These are phyloP conservation scores for Lachnellula suecica DNA, from an alignment of 2,329 filamentous ascomycete genomes.

Conservation along the genomic window DNA sequence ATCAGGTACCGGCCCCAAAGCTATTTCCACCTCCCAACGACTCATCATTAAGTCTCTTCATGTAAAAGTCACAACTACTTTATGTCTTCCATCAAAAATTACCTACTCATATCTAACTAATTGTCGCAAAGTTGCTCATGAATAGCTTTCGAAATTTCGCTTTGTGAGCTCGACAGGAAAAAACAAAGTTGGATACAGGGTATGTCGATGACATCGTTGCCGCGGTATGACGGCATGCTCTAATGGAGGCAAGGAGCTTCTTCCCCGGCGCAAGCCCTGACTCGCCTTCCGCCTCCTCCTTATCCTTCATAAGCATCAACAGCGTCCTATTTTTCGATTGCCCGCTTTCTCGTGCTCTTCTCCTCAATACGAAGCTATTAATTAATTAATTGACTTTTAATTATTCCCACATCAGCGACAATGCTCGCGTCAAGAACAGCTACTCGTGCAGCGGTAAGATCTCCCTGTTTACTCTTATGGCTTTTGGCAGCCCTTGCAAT, in stretches of 20 bases:
- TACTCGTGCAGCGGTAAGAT: constrained; percentile 24
- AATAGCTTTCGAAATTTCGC: no score
- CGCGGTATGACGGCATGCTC: no score
- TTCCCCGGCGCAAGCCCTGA: no score
- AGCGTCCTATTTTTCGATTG: neutral
- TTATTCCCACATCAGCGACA: neutral
- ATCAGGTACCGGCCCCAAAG: neutral
- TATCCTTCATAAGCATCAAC: neutral
- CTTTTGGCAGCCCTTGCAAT: constrained; percentile 23
- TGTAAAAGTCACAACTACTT: neutral
- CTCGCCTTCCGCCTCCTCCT: neutral
- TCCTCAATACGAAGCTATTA: neutral
- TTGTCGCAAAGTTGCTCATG: no score
- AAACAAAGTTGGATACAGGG: no score
- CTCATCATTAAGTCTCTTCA: neutral
- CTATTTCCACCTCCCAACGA: neutral
- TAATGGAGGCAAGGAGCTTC: no score
- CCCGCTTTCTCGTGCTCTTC: no score
- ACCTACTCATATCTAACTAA: no score
- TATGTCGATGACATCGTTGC: no score
- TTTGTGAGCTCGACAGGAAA: no score
- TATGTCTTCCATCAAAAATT: neutral
- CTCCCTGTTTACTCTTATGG: constrained; percentile 23
- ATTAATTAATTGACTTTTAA: neutral
- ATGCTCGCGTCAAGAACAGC: constrained; percentile 30